These are phyloP conservation scores for Xylaria nigripes DNA, from an alignment of 495 filamentous ascomycete genomes.

Conservation along the genomic window DNA sequence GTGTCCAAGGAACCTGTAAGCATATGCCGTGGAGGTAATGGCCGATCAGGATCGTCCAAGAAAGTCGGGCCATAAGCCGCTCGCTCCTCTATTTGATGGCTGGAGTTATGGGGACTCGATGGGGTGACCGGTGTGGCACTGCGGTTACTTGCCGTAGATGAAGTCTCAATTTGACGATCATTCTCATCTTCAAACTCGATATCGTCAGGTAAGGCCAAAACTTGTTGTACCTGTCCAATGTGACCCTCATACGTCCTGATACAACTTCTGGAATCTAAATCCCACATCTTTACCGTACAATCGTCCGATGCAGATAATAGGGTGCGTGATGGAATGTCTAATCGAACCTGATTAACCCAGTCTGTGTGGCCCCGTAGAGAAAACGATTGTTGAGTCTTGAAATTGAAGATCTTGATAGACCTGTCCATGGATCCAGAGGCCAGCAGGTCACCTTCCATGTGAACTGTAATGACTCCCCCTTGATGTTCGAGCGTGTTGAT, in stretches of 20 bases:
- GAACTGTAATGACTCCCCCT: conserved; percentile 72
- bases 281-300: conserved; percentile 85
- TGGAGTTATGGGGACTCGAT: conserved; percentile 10
- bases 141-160: conserved; percentile 34
- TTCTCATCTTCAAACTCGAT: conserved; percentile 76
- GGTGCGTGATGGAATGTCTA: conserved; percentile 73
- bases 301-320: conserved; percentile 92
- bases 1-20: conserved; percentile 83
- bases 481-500: conserved; percentile 72
- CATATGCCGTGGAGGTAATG: conserved; percentile 77
- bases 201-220: conserved; percentile 70
- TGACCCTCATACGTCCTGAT: conserved; percentile 84
- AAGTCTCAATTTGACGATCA: conserved; percentile 50
- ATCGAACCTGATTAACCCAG: conserved; percentile 87
- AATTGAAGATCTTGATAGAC: conserved; percentile 91
- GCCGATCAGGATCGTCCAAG: conserved; percentile 47
- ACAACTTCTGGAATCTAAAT: conserved; percentile 71
- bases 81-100: conserved; percentile 34
- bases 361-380: conserved; percentile 76
- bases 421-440: conserved; percentile 83
- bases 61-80: conserved; percentile 51
- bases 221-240: conserved; percentile 90
- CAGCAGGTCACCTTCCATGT: conserved; percentile 75
- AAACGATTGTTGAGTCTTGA: conserved; percentile 70
- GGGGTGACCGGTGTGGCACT: conserved; percentile 25